phyloP scores from a whole-genome alignment of 345 rosid species.

The Moringa oleifera region DNA sequence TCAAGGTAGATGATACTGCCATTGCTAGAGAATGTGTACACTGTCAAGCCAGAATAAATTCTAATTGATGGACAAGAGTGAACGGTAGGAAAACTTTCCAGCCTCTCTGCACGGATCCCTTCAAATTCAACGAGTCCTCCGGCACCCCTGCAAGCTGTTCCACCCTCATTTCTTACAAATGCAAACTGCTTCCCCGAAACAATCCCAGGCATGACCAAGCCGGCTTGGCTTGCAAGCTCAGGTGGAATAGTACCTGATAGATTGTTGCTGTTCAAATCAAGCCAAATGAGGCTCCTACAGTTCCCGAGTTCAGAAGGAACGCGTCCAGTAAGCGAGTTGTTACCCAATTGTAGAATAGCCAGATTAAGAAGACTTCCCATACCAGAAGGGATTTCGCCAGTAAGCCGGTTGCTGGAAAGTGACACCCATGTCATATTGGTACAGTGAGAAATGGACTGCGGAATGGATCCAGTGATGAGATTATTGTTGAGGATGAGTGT shows the following conservation, averaged over 20 bases:
- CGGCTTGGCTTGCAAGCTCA: conserved; percentile 68
- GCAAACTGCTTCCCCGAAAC: conserved; percentile 92
- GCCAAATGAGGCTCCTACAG: conserved; percentile 87
- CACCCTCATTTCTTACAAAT: conserved; percentile 94
- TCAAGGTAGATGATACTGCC: conserved; percentile 96
- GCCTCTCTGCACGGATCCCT: conserved; percentile 63
- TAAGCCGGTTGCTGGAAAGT: conserved; percentile 66
- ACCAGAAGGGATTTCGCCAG: conserved; percentile 67
- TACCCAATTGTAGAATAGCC: conserved; percentile 83
- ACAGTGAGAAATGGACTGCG: conserved; percentile 65
- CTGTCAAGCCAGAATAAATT: conserved; percentile 73
- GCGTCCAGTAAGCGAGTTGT: conserved; percentile 70
- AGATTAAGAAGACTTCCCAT: conserved; percentile 58
- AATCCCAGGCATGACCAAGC: conserved; percentile 62
- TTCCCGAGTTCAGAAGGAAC: conserved; percentile 73
- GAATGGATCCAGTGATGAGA: conserved; percentile 61
- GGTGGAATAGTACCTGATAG: conserved; percentile 58
- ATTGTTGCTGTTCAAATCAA: conserved; percentile 82
- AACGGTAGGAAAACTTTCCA: conserved; percentile 73
- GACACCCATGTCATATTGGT: conserved; percentile 90
- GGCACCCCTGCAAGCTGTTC: conserved; percentile 93
- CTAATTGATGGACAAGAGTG: conserved; percentile 87
- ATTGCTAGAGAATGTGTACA: conserved; percentile 64
- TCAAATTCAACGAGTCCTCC: conserved; percentile 93
- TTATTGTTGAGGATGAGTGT: conserved; percentile 88